phyloP scores from a whole-genome alignment of 2,329 filamentous ascomycete species.

The Aspergillus chevalieri region DNA sequence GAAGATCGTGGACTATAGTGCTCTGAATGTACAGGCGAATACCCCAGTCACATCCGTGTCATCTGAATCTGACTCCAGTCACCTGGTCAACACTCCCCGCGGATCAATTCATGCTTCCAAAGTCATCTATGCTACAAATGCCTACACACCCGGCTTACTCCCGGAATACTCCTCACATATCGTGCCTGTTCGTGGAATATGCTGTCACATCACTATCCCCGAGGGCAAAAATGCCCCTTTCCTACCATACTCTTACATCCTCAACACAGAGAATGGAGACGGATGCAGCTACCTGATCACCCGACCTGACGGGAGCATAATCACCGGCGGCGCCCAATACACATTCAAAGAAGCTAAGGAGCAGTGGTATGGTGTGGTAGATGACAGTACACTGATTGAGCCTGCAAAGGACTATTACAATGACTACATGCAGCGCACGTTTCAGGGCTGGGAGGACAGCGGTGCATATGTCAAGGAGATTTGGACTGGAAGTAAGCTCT shows the following conservation, averaged over 20 bases:
- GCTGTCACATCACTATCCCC: constrained; percentile 29
- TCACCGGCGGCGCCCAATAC: constrained; percentile 59
- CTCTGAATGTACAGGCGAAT: constrained; percentile 49
- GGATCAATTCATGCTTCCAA: constrained; percentile 58
- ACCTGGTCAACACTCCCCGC: constrained; percentile 52
- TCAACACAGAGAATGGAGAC: constrained; percentile 52
- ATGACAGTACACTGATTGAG: constrained; percentile 48
- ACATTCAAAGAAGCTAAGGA: constrained; percentile 18
- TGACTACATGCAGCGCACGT: constrained; percentile 34
- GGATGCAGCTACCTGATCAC: constrained; percentile 54
- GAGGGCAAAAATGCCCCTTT: constrained; percentile 22
- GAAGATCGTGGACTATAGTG: constrained; percentile 46
- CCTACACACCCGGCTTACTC: constrained; percentile 70
- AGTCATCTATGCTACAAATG: constrained; percentile 77
- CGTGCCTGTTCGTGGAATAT: constrained; percentile 65
- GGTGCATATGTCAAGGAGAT: constrained; percentile 27
- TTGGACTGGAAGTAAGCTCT: constrained; percentile 31
- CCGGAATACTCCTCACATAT: constrained; percentile 66
- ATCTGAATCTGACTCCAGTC: constrained; percentile 40
- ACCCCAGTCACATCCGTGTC: constrained; percentile 40
- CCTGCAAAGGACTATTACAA: constrained; percentile 38
- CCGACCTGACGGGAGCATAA: constrained; percentile 48
- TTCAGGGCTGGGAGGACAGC: constrained; percentile 32
- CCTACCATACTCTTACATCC: constrained; percentile 51
- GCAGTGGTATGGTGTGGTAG: constrained; percentile 42